A percentile compares a stretch with the other conserved stretches of the same genome.
phyloP scores from a whole-genome alignment of 352 stramenopile species.

The Phytopythium litorale region DNA sequence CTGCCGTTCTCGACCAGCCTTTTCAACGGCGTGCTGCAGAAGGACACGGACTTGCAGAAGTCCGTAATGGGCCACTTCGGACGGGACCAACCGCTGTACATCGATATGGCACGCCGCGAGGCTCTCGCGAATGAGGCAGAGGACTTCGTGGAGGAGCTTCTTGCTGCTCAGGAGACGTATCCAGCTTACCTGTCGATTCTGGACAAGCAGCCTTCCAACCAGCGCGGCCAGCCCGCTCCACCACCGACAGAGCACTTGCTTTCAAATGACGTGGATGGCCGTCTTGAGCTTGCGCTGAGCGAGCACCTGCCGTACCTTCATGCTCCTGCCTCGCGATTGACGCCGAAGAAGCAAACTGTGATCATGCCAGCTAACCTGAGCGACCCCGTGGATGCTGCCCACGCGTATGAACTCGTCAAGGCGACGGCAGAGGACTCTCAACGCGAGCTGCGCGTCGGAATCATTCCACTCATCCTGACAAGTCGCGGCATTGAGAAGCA shows the following conservation, averaged over 20 bases:
- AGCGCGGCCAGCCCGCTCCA: conserved; percentile 4
- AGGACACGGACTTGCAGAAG: conserved; percentile 59
- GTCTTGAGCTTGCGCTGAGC: conserved; percentile 44
- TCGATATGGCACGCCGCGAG: conserved; percentile 53
- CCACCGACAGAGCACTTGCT: conserved; percentile 38
- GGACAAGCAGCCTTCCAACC: conserved; percentile 17
- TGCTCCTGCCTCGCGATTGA: conserved; percentile 30
- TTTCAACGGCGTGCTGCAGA: conserved; percentile 86
- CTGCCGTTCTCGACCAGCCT: conserved; percentile 67
- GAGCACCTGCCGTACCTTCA: conserved; percentile 58
- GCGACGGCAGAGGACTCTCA: conserved; percentile 62
- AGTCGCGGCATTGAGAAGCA: conserved; percentile 9
- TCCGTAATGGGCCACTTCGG: conserved; percentile 76
- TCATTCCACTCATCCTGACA: conserved; percentile 38
- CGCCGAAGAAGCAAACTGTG: conserved; percentile 72
- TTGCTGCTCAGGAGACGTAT: conserved; percentile 56
- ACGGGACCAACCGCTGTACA: conserved; percentile 76
- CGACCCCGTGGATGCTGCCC: conserved; percentile 42
- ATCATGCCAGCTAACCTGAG: conserved; percentile 56
- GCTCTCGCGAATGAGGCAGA: conserved; percentile 49
- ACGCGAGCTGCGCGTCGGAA: conserved; percentile 49
- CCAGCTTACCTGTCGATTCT: conserved; percentile 72
- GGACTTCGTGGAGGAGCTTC: conserved; percentile 66
- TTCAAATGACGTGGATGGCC: conserved; percentile 54
- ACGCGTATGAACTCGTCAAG: conserved; percentile 59